Base-by-base conservation (phyloP, 2,329 filamentous ascomycete genomes). In the Fusarium illudens region DNA sequence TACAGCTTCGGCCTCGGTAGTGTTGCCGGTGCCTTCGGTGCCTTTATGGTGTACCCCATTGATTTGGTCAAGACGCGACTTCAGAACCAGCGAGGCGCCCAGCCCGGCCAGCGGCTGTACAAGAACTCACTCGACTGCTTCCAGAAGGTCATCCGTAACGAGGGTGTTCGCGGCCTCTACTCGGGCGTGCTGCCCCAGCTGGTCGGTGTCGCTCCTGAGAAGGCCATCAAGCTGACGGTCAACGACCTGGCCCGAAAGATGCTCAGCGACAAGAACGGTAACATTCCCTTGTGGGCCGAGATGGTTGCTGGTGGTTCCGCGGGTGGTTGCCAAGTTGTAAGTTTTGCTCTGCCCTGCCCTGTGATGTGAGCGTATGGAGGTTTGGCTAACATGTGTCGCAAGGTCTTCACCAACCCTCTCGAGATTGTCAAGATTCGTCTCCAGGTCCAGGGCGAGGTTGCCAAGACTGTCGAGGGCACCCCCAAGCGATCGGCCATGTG, bases 341-440 rank as follows among this genome's bases (percentile, higher is more conserved):
- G 91, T 90, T 57, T 33, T 48, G 11, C n/a, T 4, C n/a, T 30
- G 91, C 90, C 56, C 32, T 48, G 11, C n/a, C 4, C n/a, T 30
- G 15, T 11, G 29, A 9, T 1, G 15, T 11, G 6, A 4, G 36
- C 30, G 15, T n/a, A 46, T 34, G 17, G 51, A 48, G 7, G 33
- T 20, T 56, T 15, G 10, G 48, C 46, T 68, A 37, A 68, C 61
- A 30, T 36, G 13, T 17, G 17, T 32, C 19, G 30, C 32, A 59
- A 94, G 92, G 89, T 97, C 73, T 98, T 98, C 82, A 97, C 94
- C 72, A 99, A 98, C 80, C 96, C 96, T 25, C 89, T 99, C 17
- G 96, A 99, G 80, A 99, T 99, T 76, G 96, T 99, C 84, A 99
- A 99, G 86, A 99, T 99, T 77, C 92, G 96, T 71, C 89, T 99